A percentile compares a stretch with the other conserved stretches of the same genome.
phyloP scores from a whole-genome alignment of 1,284 basidiomycete genomes.

The Psilocybe mexicana region DNA sequence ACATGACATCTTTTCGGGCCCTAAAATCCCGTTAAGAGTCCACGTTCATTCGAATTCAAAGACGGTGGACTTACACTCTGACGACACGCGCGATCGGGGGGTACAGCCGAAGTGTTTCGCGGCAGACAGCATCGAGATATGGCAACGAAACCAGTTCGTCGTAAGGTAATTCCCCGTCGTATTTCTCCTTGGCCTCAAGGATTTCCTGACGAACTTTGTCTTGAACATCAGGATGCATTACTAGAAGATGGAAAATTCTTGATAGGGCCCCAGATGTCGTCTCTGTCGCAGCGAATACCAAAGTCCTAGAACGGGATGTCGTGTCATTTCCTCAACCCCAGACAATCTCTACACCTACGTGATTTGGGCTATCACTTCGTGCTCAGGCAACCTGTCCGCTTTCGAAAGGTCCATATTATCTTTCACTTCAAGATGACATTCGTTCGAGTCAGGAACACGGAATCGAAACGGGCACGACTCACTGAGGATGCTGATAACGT shows the following conservation, averaged over 20 bases:
- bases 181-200: conserved; percentile 22
- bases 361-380: conserved; percentile 39
- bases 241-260: conserved; percentile 38
- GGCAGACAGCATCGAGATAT: conserved; percentile 43
- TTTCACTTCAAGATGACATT: conserved; percentile 23
- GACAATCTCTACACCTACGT: conserved; percentile 30
- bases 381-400: conserved; percentile 33
- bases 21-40: conserved; percentile 9
- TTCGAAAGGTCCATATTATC: conserved; percentile 33
- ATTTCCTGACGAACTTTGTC: conserved; percentile 40
- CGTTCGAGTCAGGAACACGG: not conserved
- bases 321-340: not conserved
- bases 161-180: conserved; percentile 29
- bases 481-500: conserved; percentile 49
- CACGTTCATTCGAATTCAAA: not conserved
- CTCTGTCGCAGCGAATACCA: conserved; percentile 47
- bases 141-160: conserved; percentile 40
- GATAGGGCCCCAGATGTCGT: conserved; percentile 44
- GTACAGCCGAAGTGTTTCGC: conserved; percentile 43
- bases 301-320: conserved; percentile 29
- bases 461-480: conserved; percentile 20
- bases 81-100: not conserved
- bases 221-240: conserved; percentile 37
- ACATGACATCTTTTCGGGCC: conserved; percentile 22
- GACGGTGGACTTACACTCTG: not conserved